Base-by-base conservation (phyloP, 129 eudicot species). In the Flaveria sonorensis region DNA sequence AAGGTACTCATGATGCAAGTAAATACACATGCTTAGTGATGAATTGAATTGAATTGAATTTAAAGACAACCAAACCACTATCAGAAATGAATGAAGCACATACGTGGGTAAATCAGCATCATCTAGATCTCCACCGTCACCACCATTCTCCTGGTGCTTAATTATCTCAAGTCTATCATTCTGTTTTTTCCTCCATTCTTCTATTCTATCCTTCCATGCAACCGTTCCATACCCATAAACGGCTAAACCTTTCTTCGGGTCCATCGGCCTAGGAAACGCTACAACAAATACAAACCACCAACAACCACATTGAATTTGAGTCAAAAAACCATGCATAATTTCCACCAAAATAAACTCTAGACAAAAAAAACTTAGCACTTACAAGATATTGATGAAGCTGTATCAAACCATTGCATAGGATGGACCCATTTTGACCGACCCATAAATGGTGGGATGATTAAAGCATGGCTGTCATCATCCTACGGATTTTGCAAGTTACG, bases 131-230 rank as follows among this genome's bases (percentile, higher is more conserved):
- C 64, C 83, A 68, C 64, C 85, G 3, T 23, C 66, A 7, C 59
- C 79, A 23, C 63, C 81, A 76, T 63, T 59, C 9, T 66, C 82
- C 14, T 80, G 71, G 28, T 80, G 83, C 52, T 61, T 78, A 65
- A 70, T 66, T 40, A 81, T 71, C 63, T 73, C 70, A 12, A 76
- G 56, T 68, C 63, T 79, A 59, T 84, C 86, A 1, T 26, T 21
- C 47, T 86, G 88, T 70, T 72, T 82, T 47, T 72, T 73, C 64
- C 84, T 88, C 93, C 93, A 88, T 69, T 62, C 80, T 19, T 88
- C 90, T 86, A 86, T 78, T 72, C 86, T 79, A 75, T 86, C 88
- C 55, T 88, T 88, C 93, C 93, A 88, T 24, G 89, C 93, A 57
- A 88, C 82, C n/a, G 84, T 86, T 23, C 93, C 93, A 56, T 85